phyloP scores from a whole-genome alignment of 2,329 filamentous ascomycete species.

The Cordyceps tenuipes region DNA sequence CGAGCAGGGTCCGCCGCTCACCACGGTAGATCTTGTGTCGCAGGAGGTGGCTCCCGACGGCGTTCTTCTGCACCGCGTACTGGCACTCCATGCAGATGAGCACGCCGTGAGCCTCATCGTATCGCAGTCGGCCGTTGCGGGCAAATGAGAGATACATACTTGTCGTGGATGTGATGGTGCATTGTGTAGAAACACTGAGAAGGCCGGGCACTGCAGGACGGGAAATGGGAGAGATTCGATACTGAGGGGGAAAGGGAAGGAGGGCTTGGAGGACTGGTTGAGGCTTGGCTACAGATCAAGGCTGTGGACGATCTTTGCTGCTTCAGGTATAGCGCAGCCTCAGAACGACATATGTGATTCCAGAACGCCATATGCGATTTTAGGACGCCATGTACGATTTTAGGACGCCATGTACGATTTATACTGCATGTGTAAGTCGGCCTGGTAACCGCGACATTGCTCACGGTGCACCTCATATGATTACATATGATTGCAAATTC shows the following conservation, averaged over 20 bases:
- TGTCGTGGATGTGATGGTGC: neutral
- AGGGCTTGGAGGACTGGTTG: neutral
- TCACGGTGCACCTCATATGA: neutral
- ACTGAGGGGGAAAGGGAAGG: neutral
- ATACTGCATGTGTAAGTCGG: neutral
- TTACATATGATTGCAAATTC: neutral
- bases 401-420: no score
- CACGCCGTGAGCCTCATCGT: constrained; percentile 13
- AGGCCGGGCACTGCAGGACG: neutral
- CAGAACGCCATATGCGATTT: neutral
- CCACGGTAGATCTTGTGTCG: constrained; percentile 29
- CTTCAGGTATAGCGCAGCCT: neutral
- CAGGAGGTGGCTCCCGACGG: constrained; percentile 27
- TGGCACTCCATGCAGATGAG: constrained; percentile 28
- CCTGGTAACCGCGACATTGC: neutral
- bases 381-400: no score
- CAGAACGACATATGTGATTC: neutral
- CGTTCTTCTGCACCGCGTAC: constrained; percentile 30
- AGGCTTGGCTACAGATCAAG: neutral
- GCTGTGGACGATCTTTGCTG: neutral
- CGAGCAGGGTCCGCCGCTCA: constrained; percentile 21
- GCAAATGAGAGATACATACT: neutral
- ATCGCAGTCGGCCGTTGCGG: neutral
- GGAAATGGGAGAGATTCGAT: neutral
- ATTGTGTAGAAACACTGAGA: neutral